A percentile compares a stretch with the other conserved stretches of the same genome.
Evolutionary conservation across 2,329 filamentous ascomycete genomes (phyloP).

Genomic region (Microdochium paspali): DNA sequence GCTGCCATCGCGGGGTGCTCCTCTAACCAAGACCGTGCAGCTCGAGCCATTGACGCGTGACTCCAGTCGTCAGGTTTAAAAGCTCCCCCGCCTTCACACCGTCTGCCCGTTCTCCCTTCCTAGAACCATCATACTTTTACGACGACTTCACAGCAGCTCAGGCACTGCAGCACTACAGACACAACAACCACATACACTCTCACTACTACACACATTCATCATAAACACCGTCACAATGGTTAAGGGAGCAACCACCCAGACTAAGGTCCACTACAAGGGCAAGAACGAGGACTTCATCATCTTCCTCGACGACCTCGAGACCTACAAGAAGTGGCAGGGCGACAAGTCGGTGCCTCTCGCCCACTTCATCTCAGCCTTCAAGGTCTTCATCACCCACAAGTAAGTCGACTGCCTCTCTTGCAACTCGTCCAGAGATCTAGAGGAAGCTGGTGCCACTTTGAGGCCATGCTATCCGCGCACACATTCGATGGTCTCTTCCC

Average conservation of each 20-base stretch:
- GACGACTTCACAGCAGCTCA: neutral
- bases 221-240: constrained; percentile 42
- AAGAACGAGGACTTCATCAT: constrained; percentile 46
- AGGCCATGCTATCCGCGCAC: no score
- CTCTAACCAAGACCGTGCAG: no score
- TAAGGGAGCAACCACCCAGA: constrained; percentile 59
- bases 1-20: neutral
- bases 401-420: constrained; percentile 37
- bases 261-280: constrained; percentile 84
- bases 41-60: neutral
- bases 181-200: constrained; percentile 5
- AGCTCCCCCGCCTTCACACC: constrained; percentile 1
- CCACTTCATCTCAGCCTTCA: constrained; percentile 79
- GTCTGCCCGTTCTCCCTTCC: neutral
- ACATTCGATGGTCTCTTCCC: no score
- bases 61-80: neutral
- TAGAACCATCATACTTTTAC: neutral
- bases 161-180: constrained; percentile 3
- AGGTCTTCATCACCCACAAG: constrained; percentile 86
- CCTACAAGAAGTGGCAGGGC: constrained; percentile 70
- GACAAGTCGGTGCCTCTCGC: constrained; percentile 73
- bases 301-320: constrained; percentile 49
- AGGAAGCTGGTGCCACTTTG: no score
- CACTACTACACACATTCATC: constrained; percentile 1
- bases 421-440: no score